Conservation (phyloP, 441 rosid genomes). For the Iberis amara region DNA sequence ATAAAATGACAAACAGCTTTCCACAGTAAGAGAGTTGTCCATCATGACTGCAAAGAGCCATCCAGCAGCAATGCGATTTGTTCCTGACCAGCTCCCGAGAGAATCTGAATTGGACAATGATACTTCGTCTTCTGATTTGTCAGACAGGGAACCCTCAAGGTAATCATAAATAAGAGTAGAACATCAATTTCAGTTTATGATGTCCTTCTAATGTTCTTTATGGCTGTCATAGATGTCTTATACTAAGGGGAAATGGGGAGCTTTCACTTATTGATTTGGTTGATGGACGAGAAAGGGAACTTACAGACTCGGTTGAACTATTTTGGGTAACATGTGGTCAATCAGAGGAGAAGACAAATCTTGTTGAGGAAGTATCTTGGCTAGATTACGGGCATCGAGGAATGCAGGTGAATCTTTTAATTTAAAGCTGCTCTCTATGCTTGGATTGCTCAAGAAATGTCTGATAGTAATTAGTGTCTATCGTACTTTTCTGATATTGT, state of each 20-base stretch:
- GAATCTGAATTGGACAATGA: slow-evolving; percentile 43
- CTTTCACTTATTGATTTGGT: slow-evolving; percentile 95
- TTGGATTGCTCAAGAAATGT: slow-evolving; percentile 1
- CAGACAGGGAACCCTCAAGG: slow-evolving; percentile 81
- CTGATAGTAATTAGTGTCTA: slow-evolving; percentile 7
- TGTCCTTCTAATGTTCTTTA: slow-evolving; percentile 31
- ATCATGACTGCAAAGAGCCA: slow-evolving; percentile 99
- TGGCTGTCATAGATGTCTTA: slow-evolving; percentile 64
- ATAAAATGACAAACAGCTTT: slow-evolving; percentile 99
- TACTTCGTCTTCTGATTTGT: slow-evolving; percentile 43
- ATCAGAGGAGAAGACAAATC: slow-evolving; percentile 76
- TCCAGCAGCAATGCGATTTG: slow-evolving; percentile 97
- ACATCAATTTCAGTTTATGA: slow-evolving; percentile 23
- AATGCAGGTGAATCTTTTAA: slow-evolving; percentile 76
- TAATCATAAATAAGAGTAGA: slow-evolving; percentile 31
- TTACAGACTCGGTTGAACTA: slow-evolving; percentile 90
- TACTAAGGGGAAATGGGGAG: slow-evolving; percentile 88
- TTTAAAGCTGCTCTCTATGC: slow-evolving; percentile 15
- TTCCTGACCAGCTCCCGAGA: slow-evolving; percentile 78
- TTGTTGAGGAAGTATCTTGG: slow-evolving; percentile 97
- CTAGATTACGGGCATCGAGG: slow-evolving; percentile 96
- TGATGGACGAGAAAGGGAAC: slow-evolving; percentile 96
- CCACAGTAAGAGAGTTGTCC: slow-evolving; percentile 99
- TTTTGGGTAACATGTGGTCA: slow-evolving; percentile 99
- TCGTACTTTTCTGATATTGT: slow-evolving; percentile 42